Conservation (phyloP, 257 asterid species). For the Capsicum chinense region DNA sequence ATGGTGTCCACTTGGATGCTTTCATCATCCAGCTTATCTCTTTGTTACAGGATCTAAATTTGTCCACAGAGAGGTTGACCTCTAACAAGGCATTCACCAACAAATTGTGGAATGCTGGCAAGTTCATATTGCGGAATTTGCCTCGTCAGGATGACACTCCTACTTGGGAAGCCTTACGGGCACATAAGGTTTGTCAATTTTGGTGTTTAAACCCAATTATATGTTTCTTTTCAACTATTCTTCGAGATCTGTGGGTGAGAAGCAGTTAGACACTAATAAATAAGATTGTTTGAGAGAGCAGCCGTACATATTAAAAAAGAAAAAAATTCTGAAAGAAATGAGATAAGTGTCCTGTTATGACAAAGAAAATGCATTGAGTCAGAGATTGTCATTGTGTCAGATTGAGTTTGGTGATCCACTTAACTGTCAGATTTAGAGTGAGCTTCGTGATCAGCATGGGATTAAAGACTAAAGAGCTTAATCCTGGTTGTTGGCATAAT, state of each 20-base stretch:
- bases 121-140: constrained; percentile 88
- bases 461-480: not conserved
- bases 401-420: constrained; percentile 3
- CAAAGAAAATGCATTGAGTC: constrained; percentile 4
- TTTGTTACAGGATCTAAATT: constrained; percentile 76
- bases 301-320: not conserved
- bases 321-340: not conserved
- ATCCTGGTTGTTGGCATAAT: constrained; percentile 22
- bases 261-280: not conserved
- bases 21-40: constrained; percentile 28
- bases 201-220: constrained; percentile 24
- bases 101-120: constrained; percentile 99
- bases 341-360: not conserved
- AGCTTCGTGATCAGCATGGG: not conserved
- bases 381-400: not conserved
- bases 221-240: constrained; percentile 24
- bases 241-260: constrained; percentile 12
- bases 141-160: constrained; percentile 70
- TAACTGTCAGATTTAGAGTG: not conserved
- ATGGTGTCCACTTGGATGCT: constrained; percentile 30
- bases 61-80: constrained; percentile 81
- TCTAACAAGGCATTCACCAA: constrained; percentile 96
- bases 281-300: constrained; percentile 6
- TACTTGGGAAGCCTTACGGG: constrained; percentile 69
- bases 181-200: constrained; percentile 57